A percentile compares a stretch with the other conserved stretches of the same genome.
These are phyloP conservation scores for Oropetium thomaeum DNA, from an alignment of 176 grass and related monocot species.

Conservation along the genomic window DNA sequence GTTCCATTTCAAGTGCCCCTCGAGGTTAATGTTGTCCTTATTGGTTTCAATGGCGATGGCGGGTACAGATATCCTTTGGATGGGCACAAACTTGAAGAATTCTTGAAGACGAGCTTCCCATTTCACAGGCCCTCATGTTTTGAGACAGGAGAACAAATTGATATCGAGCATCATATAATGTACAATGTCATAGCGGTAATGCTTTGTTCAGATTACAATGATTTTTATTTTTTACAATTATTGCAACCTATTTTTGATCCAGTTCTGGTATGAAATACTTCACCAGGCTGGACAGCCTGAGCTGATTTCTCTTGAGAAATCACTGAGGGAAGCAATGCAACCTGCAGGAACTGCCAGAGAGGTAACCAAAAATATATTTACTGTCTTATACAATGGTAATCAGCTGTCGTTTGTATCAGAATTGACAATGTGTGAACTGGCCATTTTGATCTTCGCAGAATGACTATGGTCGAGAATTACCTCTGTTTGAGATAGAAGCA, in stretches of 20 bases:
- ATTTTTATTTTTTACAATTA: slow-evolving; percentile 6
- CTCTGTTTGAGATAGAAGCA: slow-evolving; percentile 95
- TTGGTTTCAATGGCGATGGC: slow-evolving; percentile 94
- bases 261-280: slow-evolving; percentile 26
- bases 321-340: slow-evolving; percentile 84
- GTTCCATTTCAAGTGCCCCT: slow-evolving; percentile 99
- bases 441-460: slow-evolving; percentile 51
- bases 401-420: slow-evolving; percentile 9
- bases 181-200: slow-evolving; percentile 92
- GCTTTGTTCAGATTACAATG: slow-evolving; percentile 7
- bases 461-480: slow-evolving; percentile 91
- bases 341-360: slow-evolving; percentile 81
- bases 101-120: slow-evolving; percentile 83
- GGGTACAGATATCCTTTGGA: slow-evolving; percentile 85
- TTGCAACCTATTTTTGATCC: slow-evolving; percentile 17
- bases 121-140: slow-evolving; percentile 90
- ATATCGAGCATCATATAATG: slow-evolving; percentile 96
- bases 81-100: slow-evolving; percentile 79
- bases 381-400: background rate
- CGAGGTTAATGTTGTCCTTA: slow-evolving; percentile 91
- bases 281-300: slow-evolving; percentile 93
- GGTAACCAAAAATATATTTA: slow-evolving; percentile 44
- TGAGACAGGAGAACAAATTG: slow-evolving; percentile 93
- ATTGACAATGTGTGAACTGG: slow-evolving; percentile 13
- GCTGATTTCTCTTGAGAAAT: slow-evolving; percentile 90